Percentiles rank a stretch among this genome's conserved stretches.
These are phyloP conservation scores for Nicotiana attenuata DNA, from an alignment of 257 asterid species.

Conservation along the genomic window DNA sequence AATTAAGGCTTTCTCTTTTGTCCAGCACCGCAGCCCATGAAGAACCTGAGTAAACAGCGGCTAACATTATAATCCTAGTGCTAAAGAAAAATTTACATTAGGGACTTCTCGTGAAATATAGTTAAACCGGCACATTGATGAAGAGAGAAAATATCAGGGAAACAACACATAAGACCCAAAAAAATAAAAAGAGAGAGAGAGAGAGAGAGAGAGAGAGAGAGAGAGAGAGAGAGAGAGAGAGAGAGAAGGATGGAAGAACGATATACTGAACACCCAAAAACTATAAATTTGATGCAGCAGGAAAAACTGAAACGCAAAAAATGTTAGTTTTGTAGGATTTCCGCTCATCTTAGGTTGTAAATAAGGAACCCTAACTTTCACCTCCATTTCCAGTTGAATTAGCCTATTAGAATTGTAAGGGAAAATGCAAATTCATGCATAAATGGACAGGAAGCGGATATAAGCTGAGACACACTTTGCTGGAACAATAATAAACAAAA, in stretches of 20 bases:
- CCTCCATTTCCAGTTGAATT: no score
- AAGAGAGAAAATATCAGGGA: not conserved
- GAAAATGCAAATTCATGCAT: no score
- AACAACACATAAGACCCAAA: not conserved
- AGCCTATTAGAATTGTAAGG: no score
- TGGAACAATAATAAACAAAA: no score
- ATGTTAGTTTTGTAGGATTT: not conserved
- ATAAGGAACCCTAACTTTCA: no score
- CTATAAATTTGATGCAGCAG: not conserved
- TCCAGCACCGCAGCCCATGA: slow-evolving; percentile 99
- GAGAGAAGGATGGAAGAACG: not conserved
- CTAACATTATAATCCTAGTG: not conserved
- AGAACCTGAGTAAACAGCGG: slow-evolving; percentile 53
- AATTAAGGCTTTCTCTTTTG: slow-evolving; percentile 64
- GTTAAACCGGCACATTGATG: not conserved
- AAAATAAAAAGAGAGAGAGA: not conserved
- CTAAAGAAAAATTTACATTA: not conserved
- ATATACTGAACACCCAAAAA: not conserved
- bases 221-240: not conserved
- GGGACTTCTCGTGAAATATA: not conserved
- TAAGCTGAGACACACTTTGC: no score
- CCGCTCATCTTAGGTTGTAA: no score
- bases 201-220: not conserved
- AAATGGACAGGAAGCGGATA: no score
- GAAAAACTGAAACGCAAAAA: no score